Evolutionary conservation across 2,329 filamentous ascomycete genomes (phyloP), one percentile per base, ranked within the genome.

Genomic region (Paraphoma chrysanthemicola): DNA sequence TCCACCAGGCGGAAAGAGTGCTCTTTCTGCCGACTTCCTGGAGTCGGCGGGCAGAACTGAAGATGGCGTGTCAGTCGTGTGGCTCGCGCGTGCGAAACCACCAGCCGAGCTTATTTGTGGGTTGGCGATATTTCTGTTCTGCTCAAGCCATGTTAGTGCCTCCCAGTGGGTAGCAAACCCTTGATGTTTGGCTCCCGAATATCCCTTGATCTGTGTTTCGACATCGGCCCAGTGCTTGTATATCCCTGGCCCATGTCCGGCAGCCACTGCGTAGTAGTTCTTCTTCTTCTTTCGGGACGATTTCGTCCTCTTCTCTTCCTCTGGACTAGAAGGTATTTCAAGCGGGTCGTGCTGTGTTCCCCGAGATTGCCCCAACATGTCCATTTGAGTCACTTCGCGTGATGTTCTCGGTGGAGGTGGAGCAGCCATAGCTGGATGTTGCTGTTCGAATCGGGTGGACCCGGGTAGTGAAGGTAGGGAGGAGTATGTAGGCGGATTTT

Each of bases 111-210:
- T 51, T 9, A 28, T 11, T 33, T 28, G 39, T 28, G 51, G 29
- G n/a, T 23, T 14, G 29, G 16, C 16, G 30, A 28, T n/a, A 23
- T 14, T 14, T 9, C 39, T 42, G 14, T 64, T 54, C n/a, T 62
- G 58, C 18, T 64, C 48, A 9, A 97, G 89, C 72, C 90, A 97
- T n/a, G 85, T 85, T 69, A 93, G 86, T 0, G 94, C 94, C 74
- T 95, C 92, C 50, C 81, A 82, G 23, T 70, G 63, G 8, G 77
- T 82, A 38, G 75, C 67, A 55, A 83, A 83, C 1, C 72, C 75
- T 64, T 77, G 79, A 51, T 81, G 85, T 57, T 83, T 86, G 6
- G 86, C 84, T 4, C 87, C 87, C 65, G 89, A 88, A 72, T 88
- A 89, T 1, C 90, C 90, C 29, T 82, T 85, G 57, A 95, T 90